phyloP scores from a whole-genome alignment of 768 basidiomycete species.

The Amyloporia xantha region DNA sequence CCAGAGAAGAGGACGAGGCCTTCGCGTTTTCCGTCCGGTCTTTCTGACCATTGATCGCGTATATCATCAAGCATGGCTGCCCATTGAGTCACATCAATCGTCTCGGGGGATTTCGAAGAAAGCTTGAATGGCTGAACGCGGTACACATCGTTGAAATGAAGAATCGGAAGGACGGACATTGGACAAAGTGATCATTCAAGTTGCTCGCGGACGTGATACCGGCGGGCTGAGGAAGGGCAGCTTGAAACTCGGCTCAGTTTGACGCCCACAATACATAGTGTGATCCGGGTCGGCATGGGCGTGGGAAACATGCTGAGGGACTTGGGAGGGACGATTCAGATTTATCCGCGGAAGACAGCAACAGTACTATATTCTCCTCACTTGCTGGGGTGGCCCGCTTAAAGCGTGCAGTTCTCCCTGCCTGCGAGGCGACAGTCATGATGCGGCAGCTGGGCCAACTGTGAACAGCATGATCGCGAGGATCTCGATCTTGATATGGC shows the following conservation, averaged over 20 bases:
- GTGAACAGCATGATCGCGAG: no score
- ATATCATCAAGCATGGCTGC: constrained; percentile 61
- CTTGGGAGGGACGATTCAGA: no score
- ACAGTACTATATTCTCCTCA: no score
- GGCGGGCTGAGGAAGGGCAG: no score
- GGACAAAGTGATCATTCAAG: not conserved
- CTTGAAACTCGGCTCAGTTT: no score
- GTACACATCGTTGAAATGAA: constrained; percentile 84
- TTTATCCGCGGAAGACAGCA: no score
- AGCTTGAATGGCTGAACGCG: constrained; percentile 73
- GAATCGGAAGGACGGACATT: constrained; percentile 38
- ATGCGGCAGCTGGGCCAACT: no score
- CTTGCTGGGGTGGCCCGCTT: no score
- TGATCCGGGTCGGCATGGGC: not conserved
- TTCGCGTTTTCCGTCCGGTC: constrained; percentile 47
- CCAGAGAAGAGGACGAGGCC: constrained; percentile 85
- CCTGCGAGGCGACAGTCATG: no score
- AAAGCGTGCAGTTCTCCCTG: no score
- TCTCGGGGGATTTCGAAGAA: constrained; percentile 41
- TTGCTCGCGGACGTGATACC: not conserved
- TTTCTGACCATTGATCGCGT: constrained; percentile 47
- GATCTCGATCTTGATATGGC: no score
- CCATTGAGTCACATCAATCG: constrained; percentile 87
- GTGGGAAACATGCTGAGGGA: not conserved
- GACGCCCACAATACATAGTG: not conserved